Percentiles rank a stretch among this genome's conserved stretches.
phyloP scores from a whole-genome alignment of 2,329 filamentous ascomycete genomes.

The Neoscytalidium dimidiatum region DNA sequence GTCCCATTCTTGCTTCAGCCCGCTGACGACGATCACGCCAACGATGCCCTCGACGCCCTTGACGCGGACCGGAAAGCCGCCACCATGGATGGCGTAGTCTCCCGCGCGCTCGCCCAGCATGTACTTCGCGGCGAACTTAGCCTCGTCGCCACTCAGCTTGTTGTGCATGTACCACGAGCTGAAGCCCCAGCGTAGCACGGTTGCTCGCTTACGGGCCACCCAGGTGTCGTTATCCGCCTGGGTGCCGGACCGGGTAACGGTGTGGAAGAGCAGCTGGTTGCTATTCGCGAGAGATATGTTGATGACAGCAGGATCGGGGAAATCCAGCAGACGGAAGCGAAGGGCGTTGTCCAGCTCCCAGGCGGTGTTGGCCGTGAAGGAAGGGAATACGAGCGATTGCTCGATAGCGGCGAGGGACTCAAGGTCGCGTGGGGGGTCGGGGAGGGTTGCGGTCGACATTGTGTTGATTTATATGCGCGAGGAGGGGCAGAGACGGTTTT shows the following conservation, averaged over 20 bases:
- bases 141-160: conserved; percentile 67
- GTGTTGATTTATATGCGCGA: background rate
- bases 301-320: conserved; percentile 59
- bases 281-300: conserved; percentile 63
- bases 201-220: conserved; percentile 65
- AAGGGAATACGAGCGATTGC: conserved; percentile 45
- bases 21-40: conserved; percentile 74
- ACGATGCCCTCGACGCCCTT: conserved; percentile 74
- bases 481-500: background rate
- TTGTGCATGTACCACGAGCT: conserved; percentile 72
- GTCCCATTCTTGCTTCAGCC: conserved; percentile 75
- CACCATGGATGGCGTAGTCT: conserved; percentile 76
- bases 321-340: conserved; percentile 60
- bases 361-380: conserved; percentile 66
- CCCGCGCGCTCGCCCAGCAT: conserved; percentile 58
- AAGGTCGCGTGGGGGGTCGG: conserved; percentile 39
- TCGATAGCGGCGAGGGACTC: conserved; percentile 44
- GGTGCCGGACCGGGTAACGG: conserved; percentile 65
- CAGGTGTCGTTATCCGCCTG: conserved; percentile 71
- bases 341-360: conserved; percentile 67
- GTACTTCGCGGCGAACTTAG: conserved; percentile 65
- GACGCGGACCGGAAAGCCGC: conserved; percentile 72
- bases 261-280: conserved; percentile 69
- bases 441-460: conserved; percentile 25
- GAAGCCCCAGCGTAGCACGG: conserved; percentile 69